Evolutionary conservation across 2,329 filamentous ascomycete genomes (phyloP), one percentile per base, ranked within the genome.

Genomic region (Thermoascus crustaceus): DNA sequence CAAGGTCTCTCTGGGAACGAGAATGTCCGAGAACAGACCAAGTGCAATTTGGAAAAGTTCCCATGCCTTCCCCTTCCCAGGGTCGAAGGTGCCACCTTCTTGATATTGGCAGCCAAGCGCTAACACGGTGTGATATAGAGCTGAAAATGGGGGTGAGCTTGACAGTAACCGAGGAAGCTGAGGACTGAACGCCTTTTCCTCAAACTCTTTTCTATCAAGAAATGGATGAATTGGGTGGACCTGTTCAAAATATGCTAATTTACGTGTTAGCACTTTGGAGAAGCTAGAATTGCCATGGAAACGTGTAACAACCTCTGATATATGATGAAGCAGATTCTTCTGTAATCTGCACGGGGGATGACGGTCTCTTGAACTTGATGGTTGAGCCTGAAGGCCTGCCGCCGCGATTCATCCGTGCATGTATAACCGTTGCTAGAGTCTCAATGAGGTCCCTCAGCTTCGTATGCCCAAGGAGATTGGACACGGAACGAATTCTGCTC

Each of bases 221-320:
- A 68, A 66, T 1, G 66, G 62, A 38, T 64, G 61, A 0, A 63
- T 25, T 0, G 56, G 57, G 37, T 68, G 63, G 2, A 63, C 44
- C 7, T 57, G 49, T 2, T 58, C 46, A 36, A 68, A 68, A 44
- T 66, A 68, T 16, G 50, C 55, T 62, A 23, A 6, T 13, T 7
- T 34, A 13, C 14, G 29, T 31, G 18, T 18, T 17, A 22, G 18
- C 30, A 18, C 24, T 7, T 4, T 7, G 17, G 9, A 36, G 26
- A 16, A 29, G 19, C 11, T 32, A 19, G 32, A 41, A 25, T 20
- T 17, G 45, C 32, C 26, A n/a, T n/a, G n/a, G 26, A 18, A 35
- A 36, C 18, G 26, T 7, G 18, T 16, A 9, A 31, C 22, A 14
- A 41, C 44, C 41, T 38, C 29, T 27, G 16, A 47, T 40, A 21